Conservation (phyloP, 345 rosid species). For the Camelina neglecta region DNA sequence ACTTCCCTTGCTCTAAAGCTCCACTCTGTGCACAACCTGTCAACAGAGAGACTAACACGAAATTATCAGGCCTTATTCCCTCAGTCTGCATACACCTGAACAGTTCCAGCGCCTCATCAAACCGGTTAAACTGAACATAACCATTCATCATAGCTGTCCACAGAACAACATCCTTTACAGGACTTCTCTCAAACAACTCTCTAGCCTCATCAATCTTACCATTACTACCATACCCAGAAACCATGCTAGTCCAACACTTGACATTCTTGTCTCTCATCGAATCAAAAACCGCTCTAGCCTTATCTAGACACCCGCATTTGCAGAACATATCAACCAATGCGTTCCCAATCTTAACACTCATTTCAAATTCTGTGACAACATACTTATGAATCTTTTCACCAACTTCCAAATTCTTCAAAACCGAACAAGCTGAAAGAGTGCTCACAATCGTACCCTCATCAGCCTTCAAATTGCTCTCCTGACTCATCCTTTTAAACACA, state of each 20-base stretch:
- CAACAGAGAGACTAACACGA: slow-evolving; percentile 68
- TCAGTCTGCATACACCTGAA: slow-evolving; percentile 62
- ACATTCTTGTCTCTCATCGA: slow-evolving; percentile 61
- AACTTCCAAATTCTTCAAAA: slow-evolving; percentile 55
- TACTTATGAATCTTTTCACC: slow-evolving; percentile 60
- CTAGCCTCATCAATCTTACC: slow-evolving; percentile 65
- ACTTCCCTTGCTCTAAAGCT: slow-evolving; percentile 78
- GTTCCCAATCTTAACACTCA: slow-evolving; percentile 60
- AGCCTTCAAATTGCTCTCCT: slow-evolving; percentile 51
- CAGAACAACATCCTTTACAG: slow-evolving; percentile 64
- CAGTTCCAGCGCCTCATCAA: slow-evolving; percentile 61
- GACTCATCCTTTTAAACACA: slow-evolving; percentile 54
- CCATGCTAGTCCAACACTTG: slow-evolving; percentile 77
- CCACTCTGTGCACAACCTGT: slow-evolving; percentile 79
- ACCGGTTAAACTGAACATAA: slow-evolving; percentile 68
- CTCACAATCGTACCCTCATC: slow-evolving; percentile 70
- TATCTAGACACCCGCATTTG: slow-evolving; percentile 63
- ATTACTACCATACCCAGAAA: slow-evolving; percentile 60
- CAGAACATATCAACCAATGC: slow-evolving; percentile 74
- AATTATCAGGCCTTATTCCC: slow-evolving; percentile 64
- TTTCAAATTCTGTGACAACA: slow-evolving; percentile 48
- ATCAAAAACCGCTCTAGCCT: slow-evolving; percentile 57
- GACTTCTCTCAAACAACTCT: slow-evolving; percentile 72
- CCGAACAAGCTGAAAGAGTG: slow-evolving; percentile 71
- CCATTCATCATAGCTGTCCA: slow-evolving; percentile 96